Conservation (phyloP, 2,329 filamentous ascomycete genomes). For the Paecilomyces fulvus region DNA sequence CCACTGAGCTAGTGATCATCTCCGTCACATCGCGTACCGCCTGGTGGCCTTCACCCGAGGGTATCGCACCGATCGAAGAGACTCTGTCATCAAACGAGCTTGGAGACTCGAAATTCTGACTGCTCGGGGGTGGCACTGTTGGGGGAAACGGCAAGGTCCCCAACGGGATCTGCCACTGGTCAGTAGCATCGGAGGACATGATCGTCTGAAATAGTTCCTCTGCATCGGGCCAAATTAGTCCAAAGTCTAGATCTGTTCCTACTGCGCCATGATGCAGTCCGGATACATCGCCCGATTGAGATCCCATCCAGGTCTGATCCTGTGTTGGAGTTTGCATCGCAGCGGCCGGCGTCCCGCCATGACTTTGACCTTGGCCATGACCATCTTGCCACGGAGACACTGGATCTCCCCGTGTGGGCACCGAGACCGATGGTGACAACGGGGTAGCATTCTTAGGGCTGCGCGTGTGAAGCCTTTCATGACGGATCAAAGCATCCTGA, state of each 20-base stretch:
- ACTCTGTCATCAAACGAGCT: conserved; percentile 29
- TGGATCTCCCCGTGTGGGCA: neutral
- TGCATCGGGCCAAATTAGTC: conserved; percentile 39
- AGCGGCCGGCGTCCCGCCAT: neutral
- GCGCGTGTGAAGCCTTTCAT: conserved; percentile 10
- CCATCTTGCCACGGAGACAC: neutral
- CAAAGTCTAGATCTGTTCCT: conserved; percentile 29
- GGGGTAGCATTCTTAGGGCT: conserved; percentile 1
- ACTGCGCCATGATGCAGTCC: conserved; percentile 14
- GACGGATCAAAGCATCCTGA: conserved; percentile 13
- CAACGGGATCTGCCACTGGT: conserved; percentile 37
- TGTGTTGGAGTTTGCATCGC: conserved; percentile 1
- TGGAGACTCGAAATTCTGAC: conserved; percentile 25
- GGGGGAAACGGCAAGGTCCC: conserved; percentile 33
- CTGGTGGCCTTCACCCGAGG: conserved; percentile 34
- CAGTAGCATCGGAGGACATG: conserved; percentile 31
- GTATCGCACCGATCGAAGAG: conserved; percentile 30
- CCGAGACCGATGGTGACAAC: conserved; percentile 3
- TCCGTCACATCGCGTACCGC: conserved; percentile 39
- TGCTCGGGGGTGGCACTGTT: conserved; percentile 19
- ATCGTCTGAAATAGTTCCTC: conserved; percentile 38
- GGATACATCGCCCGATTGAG: conserved; percentile 11
- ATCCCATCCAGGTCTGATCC: conserved; percentile 16
- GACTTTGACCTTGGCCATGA: neutral
- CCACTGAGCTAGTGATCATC: conserved; percentile 36